Evolutionary conservation across 2,329 filamentous ascomycete species (phyloP), one percentile per base, ranked within the genome.

Genomic region (Xylariales sp.): DNA sequence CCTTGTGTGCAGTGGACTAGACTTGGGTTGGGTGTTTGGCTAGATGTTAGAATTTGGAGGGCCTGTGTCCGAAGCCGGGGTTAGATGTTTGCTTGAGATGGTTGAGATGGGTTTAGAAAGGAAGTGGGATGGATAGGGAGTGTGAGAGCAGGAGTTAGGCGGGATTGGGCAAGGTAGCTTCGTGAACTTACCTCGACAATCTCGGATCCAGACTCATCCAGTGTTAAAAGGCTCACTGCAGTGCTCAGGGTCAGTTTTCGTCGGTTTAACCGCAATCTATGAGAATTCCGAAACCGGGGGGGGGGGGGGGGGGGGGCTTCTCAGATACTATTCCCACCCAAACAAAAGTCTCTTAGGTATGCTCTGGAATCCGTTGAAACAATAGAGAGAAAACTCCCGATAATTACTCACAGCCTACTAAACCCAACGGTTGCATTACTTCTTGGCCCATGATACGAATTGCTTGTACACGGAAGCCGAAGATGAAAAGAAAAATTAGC

Each of bases 1-100:
- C 94, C 94, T 75, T 97, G 93, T 0, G 93, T 96, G 79, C 94
- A 97, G 79, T 97, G 93, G 2, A 96, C 81, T 7, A 97, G 77
- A 0, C 90, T 79, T 0, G 93, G 93, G 70, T 89, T 88, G 16
- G 83, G 83, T 0, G 78, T 72, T 2, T 45, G n/a, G 36, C 82
- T 77, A 0, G 83, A 77, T 9, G 83, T 80, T 30, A 88, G 78
- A 6, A 86, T 78, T 7, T 81, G 79, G 45, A 90, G 85, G 34
- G 86, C 80, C 74, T 83, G 57, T 34, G 43, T 53, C 14, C 1
- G 43, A 8, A 30, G 18, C 4, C 10, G 10, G 18, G 50, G 62
- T 56, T 62, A 61, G 49, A 36, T 49, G 28, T 23, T 53, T 50
- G n/a, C 30, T 10, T 10, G 45, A 39, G 52, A 34, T 57, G 30